phyloP scores from a whole-genome alignment of 768 basidiomycete genomes.

The Paxillus rubicundulus region DNA sequence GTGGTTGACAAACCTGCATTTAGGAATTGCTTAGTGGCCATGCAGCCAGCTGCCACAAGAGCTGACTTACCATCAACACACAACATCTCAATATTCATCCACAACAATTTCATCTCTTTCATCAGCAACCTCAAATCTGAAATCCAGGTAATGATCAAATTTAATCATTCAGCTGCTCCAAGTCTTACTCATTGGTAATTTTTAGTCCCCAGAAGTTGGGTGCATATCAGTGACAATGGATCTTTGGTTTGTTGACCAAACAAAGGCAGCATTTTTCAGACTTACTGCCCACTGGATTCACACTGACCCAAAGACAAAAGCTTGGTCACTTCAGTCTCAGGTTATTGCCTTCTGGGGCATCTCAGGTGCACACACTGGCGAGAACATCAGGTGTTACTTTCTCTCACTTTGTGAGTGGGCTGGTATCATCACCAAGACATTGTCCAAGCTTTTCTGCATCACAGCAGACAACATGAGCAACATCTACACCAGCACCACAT shows the following conservation, averaged over 20 bases:
- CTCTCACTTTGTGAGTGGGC: slow-evolving; percentile 19
- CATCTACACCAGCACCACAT: too few species aligned
- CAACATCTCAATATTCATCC: background rate
- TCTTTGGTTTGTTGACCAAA: too few species aligned
- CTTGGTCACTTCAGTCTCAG: slow-evolving; percentile 26
- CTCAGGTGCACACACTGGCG: slow-evolving; percentile 23
- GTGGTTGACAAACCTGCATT: background rate
- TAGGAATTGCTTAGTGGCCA: background rate
- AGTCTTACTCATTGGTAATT: too few species aligned
- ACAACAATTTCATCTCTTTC: background rate
- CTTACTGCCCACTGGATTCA: too few species aligned
- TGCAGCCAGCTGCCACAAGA: background rate
- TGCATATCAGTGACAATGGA: too few species aligned
- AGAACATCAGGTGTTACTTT: slow-evolving; percentile 29
- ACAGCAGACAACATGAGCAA: slow-evolving; percentile 26
- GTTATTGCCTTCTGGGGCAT: slow-evolving; percentile 26
- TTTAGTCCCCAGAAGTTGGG: too few species aligned
- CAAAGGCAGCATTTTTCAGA: too few species aligned
- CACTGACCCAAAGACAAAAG: background rate
- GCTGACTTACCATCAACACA: background rate
- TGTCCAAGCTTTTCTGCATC: slow-evolving; percentile 22
- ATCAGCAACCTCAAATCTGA: too few species aligned
- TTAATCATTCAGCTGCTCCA: too few species aligned
- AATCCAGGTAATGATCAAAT: too few species aligned
- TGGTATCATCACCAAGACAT: too few species aligned